Percentiles rank a stretch among this genome's conserved stretches.
These are phyloP conservation scores for Phytopythium sindhum DNA, from an alignment of 352 stramenopile species.

Conservation along the genomic window DNA sequence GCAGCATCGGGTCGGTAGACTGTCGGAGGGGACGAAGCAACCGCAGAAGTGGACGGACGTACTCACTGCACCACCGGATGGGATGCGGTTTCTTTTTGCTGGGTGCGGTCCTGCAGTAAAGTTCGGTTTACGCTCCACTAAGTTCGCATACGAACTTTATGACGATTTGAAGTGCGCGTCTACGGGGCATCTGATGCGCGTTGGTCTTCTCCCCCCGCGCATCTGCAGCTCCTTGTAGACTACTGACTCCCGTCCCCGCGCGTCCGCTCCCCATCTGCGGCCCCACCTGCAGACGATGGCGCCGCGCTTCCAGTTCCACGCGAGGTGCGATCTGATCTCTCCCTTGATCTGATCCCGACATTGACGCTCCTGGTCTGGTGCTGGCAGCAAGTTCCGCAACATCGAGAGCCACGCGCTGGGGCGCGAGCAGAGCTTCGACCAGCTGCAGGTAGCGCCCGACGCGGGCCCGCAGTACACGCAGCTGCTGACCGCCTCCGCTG, in stretches of 20 bases:
- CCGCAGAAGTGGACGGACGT: neutral
- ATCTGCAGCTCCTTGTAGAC: too few species aligned
- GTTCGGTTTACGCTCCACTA: neutral
- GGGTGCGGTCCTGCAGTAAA: neutral
- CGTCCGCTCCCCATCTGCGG: neutral
- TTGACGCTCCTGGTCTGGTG: neutral
- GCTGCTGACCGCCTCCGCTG: conserved; percentile 31
- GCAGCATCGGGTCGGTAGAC: neutral
- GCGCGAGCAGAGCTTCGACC: conserved; percentile 58
- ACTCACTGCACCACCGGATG: conserved; percentile 1
- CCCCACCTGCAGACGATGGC: conserved; percentile 21
- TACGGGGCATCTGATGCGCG: too few species aligned
- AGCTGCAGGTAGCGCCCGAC: conserved; percentile 49
- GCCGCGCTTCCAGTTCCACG: conserved; percentile 45
- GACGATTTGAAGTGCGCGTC: neutral
- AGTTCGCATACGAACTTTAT: neutral
- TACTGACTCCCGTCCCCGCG: neutral
- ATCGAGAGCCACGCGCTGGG: conserved; percentile 52
- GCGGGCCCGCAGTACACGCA: conserved; percentile 13
- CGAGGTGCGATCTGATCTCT: conserved; percentile 21
- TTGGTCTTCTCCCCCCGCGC: too few species aligned
- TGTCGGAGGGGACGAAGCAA: neutral
- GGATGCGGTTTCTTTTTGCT: neutral
- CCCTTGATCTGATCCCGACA: neutral
- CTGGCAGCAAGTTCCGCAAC: conserved; percentile 75